phyloP scores from a whole-genome alignment of 257 asterid genomes.

The Solanum microdontum region DNA sequence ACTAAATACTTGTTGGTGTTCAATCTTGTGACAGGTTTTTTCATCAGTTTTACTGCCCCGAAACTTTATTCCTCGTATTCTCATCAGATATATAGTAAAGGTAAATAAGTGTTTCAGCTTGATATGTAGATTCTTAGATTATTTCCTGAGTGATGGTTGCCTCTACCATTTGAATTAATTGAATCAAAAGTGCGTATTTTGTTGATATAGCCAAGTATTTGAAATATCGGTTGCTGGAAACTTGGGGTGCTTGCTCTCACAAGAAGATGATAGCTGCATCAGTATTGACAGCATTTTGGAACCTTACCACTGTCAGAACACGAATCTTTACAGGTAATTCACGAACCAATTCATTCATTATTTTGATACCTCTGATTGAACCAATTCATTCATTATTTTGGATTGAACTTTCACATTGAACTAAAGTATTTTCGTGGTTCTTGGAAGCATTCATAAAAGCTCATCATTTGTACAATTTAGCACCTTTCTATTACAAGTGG shows the following conservation, averaged over 20 bases:
- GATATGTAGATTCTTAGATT: neutral
- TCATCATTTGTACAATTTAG: neutral
- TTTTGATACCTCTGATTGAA: neutral
- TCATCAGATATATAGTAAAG: slow-evolving; percentile 41
- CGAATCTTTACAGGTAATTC: slow-evolving; percentile 69
- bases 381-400: neutral
- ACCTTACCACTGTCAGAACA: slow-evolving; percentile 61
- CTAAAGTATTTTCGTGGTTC: neutral
- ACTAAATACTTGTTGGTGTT: neutral
- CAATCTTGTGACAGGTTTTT: slow-evolving; percentile 46
- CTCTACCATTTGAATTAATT: neutral
- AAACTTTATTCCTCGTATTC: slow-evolving; percentile 46
- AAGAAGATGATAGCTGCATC: slow-evolving; percentile 72
- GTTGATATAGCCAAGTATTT: slow-evolving; percentile 28
- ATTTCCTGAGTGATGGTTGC: neutral
- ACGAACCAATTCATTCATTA: neutral
- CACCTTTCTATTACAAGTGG: neutral
- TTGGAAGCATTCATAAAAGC: slow-evolving; percentile 44
- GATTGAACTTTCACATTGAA: neutral
- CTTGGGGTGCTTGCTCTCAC: slow-evolving; percentile 76
- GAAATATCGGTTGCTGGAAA: slow-evolving; percentile 32
- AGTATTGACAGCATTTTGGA: slow-evolving; percentile 71
- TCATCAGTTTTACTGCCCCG: slow-evolving; percentile 69
- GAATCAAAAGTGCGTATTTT: neutral
- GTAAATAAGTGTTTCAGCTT: slow-evolving; percentile 13